phyloP scores from a whole-genome alignment of 441 rosid species.

The Populus hybrid region DNA sequence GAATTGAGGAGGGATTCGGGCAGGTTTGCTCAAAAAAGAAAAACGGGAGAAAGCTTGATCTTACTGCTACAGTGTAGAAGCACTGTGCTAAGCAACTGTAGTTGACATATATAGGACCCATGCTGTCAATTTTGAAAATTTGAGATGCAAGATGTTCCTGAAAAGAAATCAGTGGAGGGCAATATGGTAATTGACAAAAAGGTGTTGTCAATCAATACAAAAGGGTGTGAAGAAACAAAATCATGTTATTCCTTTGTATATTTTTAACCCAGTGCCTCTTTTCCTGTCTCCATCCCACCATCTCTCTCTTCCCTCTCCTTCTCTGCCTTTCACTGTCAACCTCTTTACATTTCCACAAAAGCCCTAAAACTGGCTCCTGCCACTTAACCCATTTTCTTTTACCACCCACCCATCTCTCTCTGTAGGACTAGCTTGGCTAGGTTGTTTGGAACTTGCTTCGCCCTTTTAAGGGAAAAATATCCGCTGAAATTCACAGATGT shows the following conservation, averaged over 20 bases:
- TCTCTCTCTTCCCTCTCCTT: neutral
- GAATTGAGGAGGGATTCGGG: neutral
- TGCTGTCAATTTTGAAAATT: neutral
- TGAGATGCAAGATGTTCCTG: neutral
- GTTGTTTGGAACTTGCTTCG: conserved; percentile 22
- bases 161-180: conserved; percentile 21
- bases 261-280: conserved; percentile 23
- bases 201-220: conserved; percentile 57
- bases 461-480: conserved; percentile 21
- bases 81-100: conserved; percentile 10
- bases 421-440: conserved; percentile 13
- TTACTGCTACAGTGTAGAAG: neutral
- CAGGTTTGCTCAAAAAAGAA: too few species aligned
- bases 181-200: conserved; percentile 32
- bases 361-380: conserved; percentile 17
- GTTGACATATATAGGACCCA: neutral
- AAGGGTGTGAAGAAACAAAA: conserved; percentile 35
- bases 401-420: neutral
- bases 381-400: neutral
- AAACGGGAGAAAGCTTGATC: too few species aligned
- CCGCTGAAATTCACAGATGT: conserved; percentile 10
- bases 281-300: conserved; percentile 31
- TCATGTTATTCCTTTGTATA: conserved; percentile 43
- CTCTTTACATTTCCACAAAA: conserved; percentile 21
- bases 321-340: conserved; percentile 8